A percentile compares a stretch with the other conserved stretches of the same genome.
These are phyloP conservation scores for Ophiostoma ulmi DNA, from an alignment of 2,329 filamentous ascomycete species.

Conservation along the genomic window DNA sequence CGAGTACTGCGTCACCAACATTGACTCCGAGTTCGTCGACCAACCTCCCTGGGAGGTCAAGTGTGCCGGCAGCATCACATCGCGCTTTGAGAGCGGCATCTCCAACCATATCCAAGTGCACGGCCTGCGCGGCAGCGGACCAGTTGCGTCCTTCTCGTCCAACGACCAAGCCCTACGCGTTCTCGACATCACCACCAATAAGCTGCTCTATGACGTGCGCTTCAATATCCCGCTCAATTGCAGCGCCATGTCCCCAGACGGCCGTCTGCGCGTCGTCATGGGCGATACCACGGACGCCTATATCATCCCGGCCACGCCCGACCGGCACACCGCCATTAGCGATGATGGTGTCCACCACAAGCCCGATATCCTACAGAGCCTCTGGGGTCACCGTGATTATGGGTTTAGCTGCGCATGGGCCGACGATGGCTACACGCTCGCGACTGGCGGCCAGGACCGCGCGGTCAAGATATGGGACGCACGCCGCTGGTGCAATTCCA, in stretches of 20 bases:
- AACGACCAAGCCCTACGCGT: conserved; percentile 58
- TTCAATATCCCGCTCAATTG: conserved; percentile 67
- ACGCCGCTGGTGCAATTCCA: conserved; percentile 50
- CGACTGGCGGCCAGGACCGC: conserved; percentile 72
- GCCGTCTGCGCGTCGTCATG: conserved; percentile 65
- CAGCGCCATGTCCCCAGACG: conserved; percentile 65
- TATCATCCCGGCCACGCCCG: conserved; percentile 65
- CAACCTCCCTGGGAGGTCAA: conserved; percentile 34
- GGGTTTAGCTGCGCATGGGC: conserved; percentile 78
- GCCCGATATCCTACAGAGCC: conserved; percentile 46
- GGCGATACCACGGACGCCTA: conserved; percentile 62
- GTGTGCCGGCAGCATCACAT: conserved; percentile 48
- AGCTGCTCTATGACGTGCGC: conserved; percentile 47
- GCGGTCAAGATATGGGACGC: conserved; percentile 72
- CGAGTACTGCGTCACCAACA: conserved; percentile 47
- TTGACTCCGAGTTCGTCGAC: conserved; percentile 36
- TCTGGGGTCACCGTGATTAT: conserved; percentile 63
- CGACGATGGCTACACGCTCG: conserved; percentile 68
- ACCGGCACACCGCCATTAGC: conserved; percentile 31
- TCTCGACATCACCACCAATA: conserved; percentile 55
- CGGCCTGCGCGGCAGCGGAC: conserved; percentile 45
- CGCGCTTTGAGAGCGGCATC: conserved; percentile 48
- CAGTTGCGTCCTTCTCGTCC: conserved; percentile 56
- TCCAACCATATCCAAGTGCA: conserved; percentile 62
- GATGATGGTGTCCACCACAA: conserved; percentile 8